Base-by-base conservation (phyloP, 192 early-diverging fungal species). In the Spizellomyces sp. region DNA sequence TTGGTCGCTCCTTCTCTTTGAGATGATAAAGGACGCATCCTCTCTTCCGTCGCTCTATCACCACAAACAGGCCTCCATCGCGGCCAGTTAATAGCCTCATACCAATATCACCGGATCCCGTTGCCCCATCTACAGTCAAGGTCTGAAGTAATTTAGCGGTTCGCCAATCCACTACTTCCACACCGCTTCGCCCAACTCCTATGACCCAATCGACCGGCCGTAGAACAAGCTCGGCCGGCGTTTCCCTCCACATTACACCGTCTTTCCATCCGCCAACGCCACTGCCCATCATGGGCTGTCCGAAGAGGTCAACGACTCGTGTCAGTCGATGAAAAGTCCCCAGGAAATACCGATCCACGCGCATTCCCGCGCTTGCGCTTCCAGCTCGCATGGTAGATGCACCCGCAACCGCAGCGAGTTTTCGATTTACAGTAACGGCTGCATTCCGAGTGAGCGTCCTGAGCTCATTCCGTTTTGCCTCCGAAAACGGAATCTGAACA, bases 401-500 rank as follows among this genome's bases (percentile, higher is more conserved):
- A 6, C 78, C 67, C 10, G 71, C 73, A 5, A 84, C 84, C 15
- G 86, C 84, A 45, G 79, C 75, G 21, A 89, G 73, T 68, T 89
- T 89, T 8, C 82, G 68, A 69, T 88, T 88, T 17, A 86, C 77
- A 10, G 86, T 88, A 36, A 36, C 27, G 8, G 68, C 45, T 12
- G 76, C 67, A 4, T 66, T 70, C 21, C 81, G 64, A 0, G 67
- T 64, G 55, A 80, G 42, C 22, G 66, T 73, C 45, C 58, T 41
- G 12, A 63, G 62, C 64, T 85, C 80, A 17, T 67, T 54, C 4
- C 79, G 60, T 46, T 76, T 80, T 4, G 80, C 77, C 14, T 85
- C 84, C 19, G 79, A 76, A 67, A 86, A 87, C 8, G 87, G 87
- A 57, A 89, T 87, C 70, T 89, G 87, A 10, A 72, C 67, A 62